Base-by-base conservation (phyloP, 306 rosid species). In the Herpetospermum pedunculosum region DNA sequence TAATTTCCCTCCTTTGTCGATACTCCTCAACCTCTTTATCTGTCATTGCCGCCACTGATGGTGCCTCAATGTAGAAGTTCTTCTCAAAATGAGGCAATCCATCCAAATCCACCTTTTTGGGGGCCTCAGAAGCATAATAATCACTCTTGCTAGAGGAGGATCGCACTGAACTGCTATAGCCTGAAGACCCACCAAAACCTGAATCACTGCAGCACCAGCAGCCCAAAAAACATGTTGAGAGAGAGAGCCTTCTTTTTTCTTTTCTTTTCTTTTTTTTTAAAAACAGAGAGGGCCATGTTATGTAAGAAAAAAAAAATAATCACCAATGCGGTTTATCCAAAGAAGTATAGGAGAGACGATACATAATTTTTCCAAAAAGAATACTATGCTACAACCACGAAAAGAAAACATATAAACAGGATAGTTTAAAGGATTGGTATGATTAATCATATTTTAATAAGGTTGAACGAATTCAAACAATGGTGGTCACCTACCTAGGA, bases 21-120 rank as follows among this genome's bases (percentile, higher is more conserved):
- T 89, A 94, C 72, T 94, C 96, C 74, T 77, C 85, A 52, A 94
- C 96, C 70, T 91, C 96, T 25, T 35, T 83, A 53, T 91, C 99
- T 1, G 97, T 84, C 96, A 94, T 94, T 80, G 83, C 85, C 52
- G 86, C 87, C 71, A 94, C 96, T 3, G 88, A 49, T 0, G 97
- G 84, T 1, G 96, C 80, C 76, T 94, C 99, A 2, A 46, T 78
- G 77, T 94, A 94, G 83, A 94, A 94, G 60, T 89, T 91, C 87
- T 94, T 94, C 90, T 89, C 97, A 63, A 94, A 94, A 79, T 84
- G 96, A 44, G 96, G 81, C 80, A 91, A 81, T n/a, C 97, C 97
- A 60, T 94, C 99, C 91, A 94, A 87, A 80, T 88, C 93, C 74
- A 89, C 6, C 80, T 89, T 94, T 84, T 80, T 70, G 0, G 88